A percentile compares a stretch with the other conserved stretches of the same genome.
Conservation (phyloP, 2,329 filamentous ascomycete species). For the Fragosphaeria purpurea region DNA sequence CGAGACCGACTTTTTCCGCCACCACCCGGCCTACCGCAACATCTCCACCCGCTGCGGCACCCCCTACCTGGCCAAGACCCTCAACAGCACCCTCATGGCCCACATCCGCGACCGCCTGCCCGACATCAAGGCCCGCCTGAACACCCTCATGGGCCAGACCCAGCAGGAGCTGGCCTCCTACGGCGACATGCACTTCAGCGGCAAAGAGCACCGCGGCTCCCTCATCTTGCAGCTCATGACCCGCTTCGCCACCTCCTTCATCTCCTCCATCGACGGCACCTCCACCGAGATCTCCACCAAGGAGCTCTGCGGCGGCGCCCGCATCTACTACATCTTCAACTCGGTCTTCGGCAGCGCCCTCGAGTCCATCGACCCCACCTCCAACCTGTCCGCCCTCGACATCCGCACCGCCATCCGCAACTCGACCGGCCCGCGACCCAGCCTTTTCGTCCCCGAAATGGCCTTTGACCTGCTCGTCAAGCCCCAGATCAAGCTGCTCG, state of each 20-base stretch:
- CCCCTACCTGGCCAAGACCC: constrained; percentile 83
- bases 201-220: constrained; percentile 91
- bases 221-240: constrained; percentile 97
- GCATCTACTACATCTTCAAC: constrained; percentile 99
- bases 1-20: constrained; percentile 90
- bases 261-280: constrained; percentile 96
- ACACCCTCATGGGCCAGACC: constrained; percentile 98
- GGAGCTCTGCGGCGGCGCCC: constrained; percentile 85
- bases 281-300: constrained; percentile 98
- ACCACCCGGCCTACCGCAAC: constrained; percentile 94
- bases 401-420: constrained; percentile 97
- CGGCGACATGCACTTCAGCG: constrained; percentile 93
- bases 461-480: constrained; percentile 97
- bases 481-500: constrained; percentile 93
- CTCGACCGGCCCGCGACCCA: constrained; percentile 89
- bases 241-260: constrained; percentile 93
- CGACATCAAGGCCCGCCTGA: constrained; percentile 94
- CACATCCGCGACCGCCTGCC: constrained; percentile 93
- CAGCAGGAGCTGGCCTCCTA: constrained; percentile 98
- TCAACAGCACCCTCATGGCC: constrained; percentile 90
- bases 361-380: constrained; percentile 91
- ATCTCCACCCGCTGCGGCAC: constrained; percentile 91
- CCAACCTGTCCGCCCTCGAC: constrained; percentile 86
- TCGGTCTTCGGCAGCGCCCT: constrained; percentile 95
- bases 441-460: constrained; percentile 93